These are phyloP conservation scores for Aulographum hederae DNA, from an alignment of 2,329 filamentous ascomycete genomes.

Conservation along the genomic window DNA sequence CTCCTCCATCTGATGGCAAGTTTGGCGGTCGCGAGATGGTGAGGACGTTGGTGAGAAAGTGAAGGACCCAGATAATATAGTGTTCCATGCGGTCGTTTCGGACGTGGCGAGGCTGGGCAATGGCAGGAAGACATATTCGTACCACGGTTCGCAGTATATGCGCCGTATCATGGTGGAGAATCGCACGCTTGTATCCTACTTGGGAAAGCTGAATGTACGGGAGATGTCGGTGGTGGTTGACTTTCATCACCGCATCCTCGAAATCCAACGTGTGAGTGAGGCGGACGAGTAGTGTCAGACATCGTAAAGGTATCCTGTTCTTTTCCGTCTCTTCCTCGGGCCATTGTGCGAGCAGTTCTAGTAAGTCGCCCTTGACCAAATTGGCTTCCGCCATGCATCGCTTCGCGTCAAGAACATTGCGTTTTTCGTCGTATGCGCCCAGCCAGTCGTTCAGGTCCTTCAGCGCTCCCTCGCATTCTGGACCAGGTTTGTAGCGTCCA, in stretches of 20 bases:
- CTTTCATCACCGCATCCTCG: slow-evolving; percentile 62
- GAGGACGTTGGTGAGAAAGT: slow-evolving; percentile 75
- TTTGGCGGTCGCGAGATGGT: slow-evolving; percentile 62
- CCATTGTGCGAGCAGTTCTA: slow-evolving; percentile 78
- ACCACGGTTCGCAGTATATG: slow-evolving; percentile 67
- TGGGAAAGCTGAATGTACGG: slow-evolving; percentile 81
- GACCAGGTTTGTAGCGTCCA: slow-evolving; percentile 72
- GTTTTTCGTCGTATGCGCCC: slow-evolving; percentile 82
- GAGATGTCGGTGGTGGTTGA: slow-evolving; percentile 83
- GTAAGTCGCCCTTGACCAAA: slow-evolving; percentile 71
- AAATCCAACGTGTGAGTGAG: slow-evolving; percentile 86
- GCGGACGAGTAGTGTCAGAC: slow-evolving; percentile 73
- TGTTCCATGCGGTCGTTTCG: slow-evolving; percentile 67
- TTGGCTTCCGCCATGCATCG: slow-evolving; percentile 85
- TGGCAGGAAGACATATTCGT: slow-evolving; percentile 64
- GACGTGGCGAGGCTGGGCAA: slow-evolving; percentile 62
- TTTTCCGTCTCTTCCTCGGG: slow-evolving; percentile 56
- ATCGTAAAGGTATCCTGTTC: too few species aligned
- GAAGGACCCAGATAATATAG: slow-evolving; percentile 78
- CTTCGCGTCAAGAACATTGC: slow-evolving; percentile 86
- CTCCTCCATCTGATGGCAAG: slow-evolving; percentile 65
- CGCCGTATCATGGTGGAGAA: slow-evolving; percentile 66
- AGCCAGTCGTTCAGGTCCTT: slow-evolving; percentile 93
- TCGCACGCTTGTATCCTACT: slow-evolving; percentile 71
- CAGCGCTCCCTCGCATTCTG: slow-evolving; percentile 79